Conservation (phyloP, 257 asterid species). For the Jacaranda mimosifolia region DNA sequence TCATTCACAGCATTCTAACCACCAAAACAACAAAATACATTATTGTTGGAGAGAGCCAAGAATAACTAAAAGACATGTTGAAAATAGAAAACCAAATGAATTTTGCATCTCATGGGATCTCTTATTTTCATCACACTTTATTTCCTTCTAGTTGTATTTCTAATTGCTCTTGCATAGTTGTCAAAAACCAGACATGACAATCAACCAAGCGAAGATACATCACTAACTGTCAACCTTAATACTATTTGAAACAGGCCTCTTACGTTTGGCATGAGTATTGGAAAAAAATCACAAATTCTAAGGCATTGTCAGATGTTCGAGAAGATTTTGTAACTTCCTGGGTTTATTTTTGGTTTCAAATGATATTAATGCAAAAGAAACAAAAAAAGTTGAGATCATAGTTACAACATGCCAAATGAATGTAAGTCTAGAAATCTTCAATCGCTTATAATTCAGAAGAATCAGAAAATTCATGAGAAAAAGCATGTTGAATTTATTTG, state of each 20-base stretch:
- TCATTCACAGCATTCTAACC: slow-evolving; percentile 78
- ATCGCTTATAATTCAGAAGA: slow-evolving; percentile 12
- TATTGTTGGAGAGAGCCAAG: slow-evolving; percentile 29
- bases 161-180: slow-evolving; percentile 9
- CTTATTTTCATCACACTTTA: neutral
- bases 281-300: neutral
- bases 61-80: slow-evolving; percentile 9
- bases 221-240: neutral
- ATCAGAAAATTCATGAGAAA: neutral
- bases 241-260: neutral
- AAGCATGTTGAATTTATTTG: neutral
- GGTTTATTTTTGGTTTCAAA: slow-evolving; percentile 14
- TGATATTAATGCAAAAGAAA: neutral
- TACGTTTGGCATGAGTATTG: slow-evolving; percentile 8
- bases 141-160: slow-evolving; percentile 10
- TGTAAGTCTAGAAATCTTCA: neutral
- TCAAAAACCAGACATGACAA: neutral
- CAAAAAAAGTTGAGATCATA: slow-evolving; percentile 2
- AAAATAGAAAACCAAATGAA: neutral
- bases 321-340: neutral
- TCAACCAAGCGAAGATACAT: slow-evolving; percentile 15
- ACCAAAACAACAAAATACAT: slow-evolving; percentile 25
- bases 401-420: neutral
- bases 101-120: neutral
- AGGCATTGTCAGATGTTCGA: neutral